These are phyloP conservation scores for Selaginella moellendorffii DNA, from an alignment of 75 land plant genomes.

Conservation along the genomic window DNA sequence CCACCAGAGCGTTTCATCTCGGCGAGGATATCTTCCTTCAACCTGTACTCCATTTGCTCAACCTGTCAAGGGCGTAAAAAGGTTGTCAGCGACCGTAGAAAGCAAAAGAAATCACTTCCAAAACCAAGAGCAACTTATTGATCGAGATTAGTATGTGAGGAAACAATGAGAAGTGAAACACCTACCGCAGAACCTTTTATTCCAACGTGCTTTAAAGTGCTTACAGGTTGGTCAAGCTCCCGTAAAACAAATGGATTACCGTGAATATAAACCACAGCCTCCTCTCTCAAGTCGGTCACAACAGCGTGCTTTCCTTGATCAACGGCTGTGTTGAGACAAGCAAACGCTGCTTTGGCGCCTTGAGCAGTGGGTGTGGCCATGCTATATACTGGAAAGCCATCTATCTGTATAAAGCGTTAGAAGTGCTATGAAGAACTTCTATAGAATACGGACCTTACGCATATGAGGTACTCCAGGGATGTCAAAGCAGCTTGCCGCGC, in stretches of 20 bases:
- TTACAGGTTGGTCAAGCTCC: conserved; percentile 87
- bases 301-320: conserved; percentile 29
- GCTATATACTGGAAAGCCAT: conserved; percentile 80
- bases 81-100: too few relatives aligned
- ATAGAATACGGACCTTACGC: conserved; percentile 43
- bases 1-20: conserved; percentile 63
- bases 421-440: not conserved
- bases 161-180: not conserved
- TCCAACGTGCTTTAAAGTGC: conserved; percentile 93
- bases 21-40: conserved; percentile 82
- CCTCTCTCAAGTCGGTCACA: conserved; percentile 79
- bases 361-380: conserved; percentile 91
- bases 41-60: conserved; percentile 87
- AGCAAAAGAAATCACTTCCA: too few relatives aligned
- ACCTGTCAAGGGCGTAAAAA: too few relatives aligned
- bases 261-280: conserved; percentile 86
- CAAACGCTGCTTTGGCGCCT: conserved; percentile 71
- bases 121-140: too few relatives aligned
- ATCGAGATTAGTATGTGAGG: not conserved
- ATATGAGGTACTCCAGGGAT: conserved; percentile 89
- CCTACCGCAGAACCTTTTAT: conserved; percentile 79
- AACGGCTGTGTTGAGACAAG: conserved; percentile 42
- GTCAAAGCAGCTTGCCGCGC: conserved; percentile 35
- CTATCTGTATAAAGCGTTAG: conserved; percentile 38
- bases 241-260: conserved; percentile 92